Percentiles rank a stretch among this genome's conserved stretches.
These are phyloP conservation scores for Physcia stellaris DNA, from an alignment of 495 filamentous ascomycete genomes.

Conservation along the genomic window DNA sequence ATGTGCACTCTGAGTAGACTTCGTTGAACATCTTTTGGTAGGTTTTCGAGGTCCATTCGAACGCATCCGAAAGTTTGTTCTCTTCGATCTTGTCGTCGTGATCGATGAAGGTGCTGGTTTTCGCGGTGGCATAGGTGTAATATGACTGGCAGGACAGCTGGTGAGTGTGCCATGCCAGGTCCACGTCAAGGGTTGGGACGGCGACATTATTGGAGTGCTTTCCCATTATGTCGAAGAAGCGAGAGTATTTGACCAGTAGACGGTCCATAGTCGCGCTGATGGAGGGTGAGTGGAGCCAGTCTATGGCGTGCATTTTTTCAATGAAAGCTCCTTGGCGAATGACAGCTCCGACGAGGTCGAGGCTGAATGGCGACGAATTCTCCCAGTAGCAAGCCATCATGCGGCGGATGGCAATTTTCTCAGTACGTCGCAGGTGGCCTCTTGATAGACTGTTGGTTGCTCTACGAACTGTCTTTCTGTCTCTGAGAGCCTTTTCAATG, in stretches of 20 bases:
- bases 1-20: conserved; percentile 72
- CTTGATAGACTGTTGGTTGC: conserved; percentile 15
- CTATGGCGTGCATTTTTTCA: conserved; percentile 67
- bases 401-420: conserved; percentile 43
- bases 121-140: conserved; percentile 25
- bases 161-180: conserved; percentile 64
- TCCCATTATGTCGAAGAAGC: conserved; percentile 56
- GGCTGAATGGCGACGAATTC: conserved; percentile 53
- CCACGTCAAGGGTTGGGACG: conserved; percentile 80
- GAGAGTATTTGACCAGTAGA: conserved; percentile 51
- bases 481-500: conserved; percentile 27
- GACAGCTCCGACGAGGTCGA: conserved; percentile 68
- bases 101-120: conserved; percentile 45
- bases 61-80: conserved; percentile 41
- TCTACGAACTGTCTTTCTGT: conserved; percentile 14
- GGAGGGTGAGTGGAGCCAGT: conserved; percentile 62
- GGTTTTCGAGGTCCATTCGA: conserved; percentile 59
- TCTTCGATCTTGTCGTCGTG: conserved; percentile 80
- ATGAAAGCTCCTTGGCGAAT: conserved; percentile 69
- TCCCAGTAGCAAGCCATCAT: conserved; percentile 77
- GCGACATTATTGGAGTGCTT: conserved; percentile 37
- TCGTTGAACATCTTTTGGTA: conserved; percentile 50
- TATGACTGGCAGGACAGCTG: conserved; percentile 52
- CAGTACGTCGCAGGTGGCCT: conserved; percentile 10
- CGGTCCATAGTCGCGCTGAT: conserved; percentile 50